Base-by-base conservation (phyloP, 2,329 filamentous ascomycete species). In the Colletotrichum navitas region DNA sequence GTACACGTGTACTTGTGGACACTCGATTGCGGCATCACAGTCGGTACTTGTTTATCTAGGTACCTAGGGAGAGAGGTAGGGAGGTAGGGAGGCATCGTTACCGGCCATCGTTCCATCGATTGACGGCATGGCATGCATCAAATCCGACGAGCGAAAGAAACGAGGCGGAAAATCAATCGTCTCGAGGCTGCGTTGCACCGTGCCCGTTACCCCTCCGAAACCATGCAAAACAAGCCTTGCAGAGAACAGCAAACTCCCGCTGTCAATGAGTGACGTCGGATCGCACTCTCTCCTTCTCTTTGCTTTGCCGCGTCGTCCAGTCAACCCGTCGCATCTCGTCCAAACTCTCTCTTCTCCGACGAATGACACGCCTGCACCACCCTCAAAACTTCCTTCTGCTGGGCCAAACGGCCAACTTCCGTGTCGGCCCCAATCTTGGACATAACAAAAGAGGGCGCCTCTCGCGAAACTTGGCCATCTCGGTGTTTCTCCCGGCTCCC, bases 221-320 rank as follows among this genome's bases (percentile, higher is more conserved):
- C 36, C 21, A 47, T 55, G 59, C 63, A 49, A 47, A 18, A 43
- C 24, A 47, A 72, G 18, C 69, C 66, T 56, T 72, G 59, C 54
- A 64, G 49, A 60, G 29, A 63, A 68, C 60, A 64, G 59, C 69
- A 72, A 61, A 69, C 68, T 72, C 69, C 65, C 66, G 69, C 69
- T 72, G 69, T 69, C 65, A 72, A 34, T 61, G 39, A 55, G 41
- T 61, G 39, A 60, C 66, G 59, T 52, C 34, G 26, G 49, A 32
- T 47, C 64, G 11, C 36, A n/a, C 62, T 8, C 11, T 6, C 3
- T 11, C 11, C 1, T 18, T 41, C 7, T 43, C 18, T 21, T 43
- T 34, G 32, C 18, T 21, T 49, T 34, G 32, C 51, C 52, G 34
- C 65, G 59, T 72, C 66, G 66, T 51, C 66, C 41, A 63, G 69